Base-by-base conservation (phyloP, 1,284 basidiomycete genomes). In the Leccinum subatratum region DNA sequence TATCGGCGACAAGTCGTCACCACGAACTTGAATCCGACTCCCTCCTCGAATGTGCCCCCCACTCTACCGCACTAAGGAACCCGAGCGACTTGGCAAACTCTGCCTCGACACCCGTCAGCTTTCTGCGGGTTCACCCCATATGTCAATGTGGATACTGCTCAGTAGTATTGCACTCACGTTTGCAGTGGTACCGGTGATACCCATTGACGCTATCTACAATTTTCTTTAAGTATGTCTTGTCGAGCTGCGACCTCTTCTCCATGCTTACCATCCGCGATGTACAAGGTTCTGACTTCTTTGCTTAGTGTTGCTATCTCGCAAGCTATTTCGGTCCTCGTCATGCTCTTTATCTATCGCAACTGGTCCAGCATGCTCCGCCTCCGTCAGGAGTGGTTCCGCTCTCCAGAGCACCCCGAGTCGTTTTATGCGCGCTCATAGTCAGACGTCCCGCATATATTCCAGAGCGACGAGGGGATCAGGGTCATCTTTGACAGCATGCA, bases 251-350 rank as follows among this genome's bases (percentile, higher is more conserved):
- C 79, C 56, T 80, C 18, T 82, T 92, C 20, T 85, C 85, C 66
- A 83, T 88, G 67, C 78, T 91, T 70, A 92, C 91, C 11, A 88
- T 92, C 67, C 83, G 86, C 34, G 83, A 90, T 70, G 83, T 93
- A 25, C 69, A 72, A 32, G 87, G 86, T 16, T 76, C 80, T 63
- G 78, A 81, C 69, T 81, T 92, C 20, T 92, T 86, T 79, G 85
- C 83, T 0, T 89, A 92, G 30, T 67, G 83, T 92, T 60, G 88
- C 79, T 2, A 80, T 83, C 64, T 83, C 83, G 32, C n/a, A n/a
- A n/a, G n/a, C n/a, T 93, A 93, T 90, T 74, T 86, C 83, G 14
- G 77, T 79, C 66, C 68, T 86, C 64, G 83, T 88, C 69, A 81
- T 86, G 76, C 83, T 73, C 66, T 85, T 83, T 70, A 77, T 89